Percentiles rank a stretch among this genome's conserved stretches.
These are phyloP conservation scores for Metschnikowia henanensis DNA, from an alignment of 805 yeast genomes.

Conservation along the genomic window DNA sequence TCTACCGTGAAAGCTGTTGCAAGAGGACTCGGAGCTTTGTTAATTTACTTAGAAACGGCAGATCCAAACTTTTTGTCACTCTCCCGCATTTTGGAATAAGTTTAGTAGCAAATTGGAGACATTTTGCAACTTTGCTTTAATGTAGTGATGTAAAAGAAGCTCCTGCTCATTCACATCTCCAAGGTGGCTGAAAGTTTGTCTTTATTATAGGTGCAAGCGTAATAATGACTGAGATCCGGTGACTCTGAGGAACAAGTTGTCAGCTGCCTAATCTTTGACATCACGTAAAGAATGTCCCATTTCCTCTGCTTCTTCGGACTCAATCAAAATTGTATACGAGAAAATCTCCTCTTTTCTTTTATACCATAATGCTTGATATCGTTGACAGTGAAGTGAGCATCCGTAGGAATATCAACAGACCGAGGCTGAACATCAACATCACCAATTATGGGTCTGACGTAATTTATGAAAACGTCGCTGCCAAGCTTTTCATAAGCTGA, in stretches of 20 bases:
- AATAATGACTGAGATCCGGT: slow-evolving; percentile 85
- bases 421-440: slow-evolving; percentile 86
- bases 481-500: slow-evolving; percentile 76
- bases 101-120: slow-evolving; percentile 93
- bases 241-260: slow-evolving; percentile 79
- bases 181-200: slow-evolving; percentile 76
- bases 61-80: slow-evolving; percentile 9
- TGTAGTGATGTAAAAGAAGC: slow-evolving; percentile 86
- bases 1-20: slow-evolving; percentile 84
- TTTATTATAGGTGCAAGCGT: slow-evolving; percentile 77
- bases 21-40: slow-evolving; percentile 49
- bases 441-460: slow-evolving; percentile 78
- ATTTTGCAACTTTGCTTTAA: slow-evolving; percentile 90
- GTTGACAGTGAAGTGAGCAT: slow-evolving; percentile 90
- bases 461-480: slow-evolving; percentile 78
- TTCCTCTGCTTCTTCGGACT: slow-evolving; percentile 99
- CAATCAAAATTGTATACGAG: slow-evolving; percentile 86
- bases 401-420: slow-evolving; percentile 90
- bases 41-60: slow-evolving; percentile 11
- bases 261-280: slow-evolving; percentile 95
- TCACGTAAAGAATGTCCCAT: slow-evolving; percentile 95
- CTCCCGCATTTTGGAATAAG: slow-evolving; percentile 38
- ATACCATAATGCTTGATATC: slow-evolving; percentile 97
- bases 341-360: slow-evolving; percentile 86
- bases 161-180: slow-evolving; percentile 67